A percentile compares a stretch with the other conserved stretches of the same genome.
Conservation (phyloP, 2,329 filamentous ascomycete species). For the Cyphellophora attinorum region DNA sequence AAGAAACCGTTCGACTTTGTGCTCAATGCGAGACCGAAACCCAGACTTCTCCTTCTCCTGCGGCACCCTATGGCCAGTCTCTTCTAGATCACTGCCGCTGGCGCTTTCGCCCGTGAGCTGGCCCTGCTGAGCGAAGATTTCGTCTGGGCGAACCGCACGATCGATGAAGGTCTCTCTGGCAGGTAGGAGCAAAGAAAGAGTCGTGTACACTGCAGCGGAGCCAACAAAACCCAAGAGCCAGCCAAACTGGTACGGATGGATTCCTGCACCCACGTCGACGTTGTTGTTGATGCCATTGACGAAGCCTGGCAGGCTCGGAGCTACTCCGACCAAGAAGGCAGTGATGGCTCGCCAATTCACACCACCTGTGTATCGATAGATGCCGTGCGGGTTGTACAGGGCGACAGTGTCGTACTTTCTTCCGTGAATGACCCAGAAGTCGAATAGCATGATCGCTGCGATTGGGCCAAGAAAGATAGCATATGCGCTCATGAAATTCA, state of each 20-base stretch:
- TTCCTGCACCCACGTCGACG: conserved; percentile 35
- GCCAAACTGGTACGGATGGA: conserved; percentile 52
- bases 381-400: conserved; percentile 39
- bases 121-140: conserved; percentile 20
- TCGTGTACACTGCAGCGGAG: conserved; percentile 50
- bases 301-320: conserved; percentile 39
- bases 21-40: conserved; percentile 4
- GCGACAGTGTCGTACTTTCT: conserved; percentile 41
- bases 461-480: conserved; percentile 56
- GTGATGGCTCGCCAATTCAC: conserved; percentile 37
- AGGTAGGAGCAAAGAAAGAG: conserved; percentile 22
- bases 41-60: conserved; percentile 7
- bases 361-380: conserved; percentile 44
- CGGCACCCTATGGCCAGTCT: too few relatives aligned
- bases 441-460: conserved; percentile 46
- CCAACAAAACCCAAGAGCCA: conserved; percentile 53
- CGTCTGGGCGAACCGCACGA: conserved; percentile 26
- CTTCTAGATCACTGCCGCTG: conserved; percentile 4
- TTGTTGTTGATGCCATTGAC: conserved; percentile 36
- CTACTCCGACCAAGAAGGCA: conserved; percentile 6
- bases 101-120: conserved; percentile 5
- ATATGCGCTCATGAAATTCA: conserved; percentile 58
- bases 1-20: conserved; percentile 4
- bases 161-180: conserved; percentile 13
- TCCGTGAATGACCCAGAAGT: conserved; percentile 49